A percentile compares a stretch with the other conserved stretches of the same genome.
phyloP scores from a whole-genome alignment of 805 yeast species.

The Pichia scutulata region DNA sequence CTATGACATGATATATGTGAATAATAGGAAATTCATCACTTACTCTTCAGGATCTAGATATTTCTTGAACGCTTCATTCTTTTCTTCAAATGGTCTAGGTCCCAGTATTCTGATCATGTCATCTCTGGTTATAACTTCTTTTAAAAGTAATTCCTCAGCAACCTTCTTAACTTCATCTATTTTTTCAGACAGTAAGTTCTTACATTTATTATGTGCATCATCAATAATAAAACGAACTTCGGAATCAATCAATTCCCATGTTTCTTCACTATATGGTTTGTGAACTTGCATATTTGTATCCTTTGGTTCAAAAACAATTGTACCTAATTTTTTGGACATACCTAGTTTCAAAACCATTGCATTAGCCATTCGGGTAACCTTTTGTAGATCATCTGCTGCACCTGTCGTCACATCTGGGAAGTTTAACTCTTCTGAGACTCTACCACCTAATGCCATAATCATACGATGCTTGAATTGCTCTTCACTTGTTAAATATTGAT shows the following conservation, averaged over 20 bases:
- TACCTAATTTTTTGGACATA: conserved; percentile 85
- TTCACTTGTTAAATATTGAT: conserved; percentile 67
- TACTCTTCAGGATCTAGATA: conserved; percentile 30
- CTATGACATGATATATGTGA: neutral
- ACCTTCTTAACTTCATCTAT: conserved; percentile 71
- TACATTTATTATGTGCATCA: conserved; percentile 69
- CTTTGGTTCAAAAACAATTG: conserved; percentile 65
- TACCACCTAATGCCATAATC: conserved; percentile 96
- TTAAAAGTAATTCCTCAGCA: conserved; percentile 76
- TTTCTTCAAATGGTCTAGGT: conserved; percentile 84
- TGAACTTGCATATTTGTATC: conserved; percentile 41
- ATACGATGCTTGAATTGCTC: conserved; percentile 76
- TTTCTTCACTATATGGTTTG: conserved; percentile 85
- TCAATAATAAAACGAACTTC: conserved; percentile 76
- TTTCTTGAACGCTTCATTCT: conserved; percentile 84
- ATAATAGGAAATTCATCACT: neutral
- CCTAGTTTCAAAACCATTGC: conserved; percentile 91
- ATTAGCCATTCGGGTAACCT: conserved; percentile 89
- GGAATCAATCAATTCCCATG: conserved; percentile 70
- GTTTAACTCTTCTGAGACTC: conserved; percentile 92
- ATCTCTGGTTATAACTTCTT: conserved; percentile 88
- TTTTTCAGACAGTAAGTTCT: conserved; percentile 57
- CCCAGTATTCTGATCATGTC: conserved; percentile 90
- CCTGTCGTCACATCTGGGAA: conserved; percentile 92
- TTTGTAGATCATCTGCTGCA: conserved; percentile 93